phyloP scores from a whole-genome alignment of 2,329 filamentous ascomycete species.

The Diplodia intermedia region DNA sequence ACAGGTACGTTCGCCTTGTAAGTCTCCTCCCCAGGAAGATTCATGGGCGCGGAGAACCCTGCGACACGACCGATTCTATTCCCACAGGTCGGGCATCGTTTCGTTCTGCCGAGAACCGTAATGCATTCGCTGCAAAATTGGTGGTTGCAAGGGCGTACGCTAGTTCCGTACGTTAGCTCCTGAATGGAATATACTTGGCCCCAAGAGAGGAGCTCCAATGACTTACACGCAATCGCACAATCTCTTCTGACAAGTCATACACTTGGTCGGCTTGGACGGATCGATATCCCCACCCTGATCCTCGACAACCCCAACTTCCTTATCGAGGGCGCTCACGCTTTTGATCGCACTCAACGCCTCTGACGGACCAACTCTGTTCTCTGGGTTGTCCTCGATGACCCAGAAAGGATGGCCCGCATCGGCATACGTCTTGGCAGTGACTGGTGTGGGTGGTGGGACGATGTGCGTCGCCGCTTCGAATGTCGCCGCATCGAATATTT shows the following conservation, averaged over 20 bases:
- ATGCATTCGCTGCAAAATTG: background rate
- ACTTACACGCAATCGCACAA: background rate
- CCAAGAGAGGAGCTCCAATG: too few species aligned
- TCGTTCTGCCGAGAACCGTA: too few species aligned
- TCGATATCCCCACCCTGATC: background rate
- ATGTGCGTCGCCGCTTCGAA: background rate
- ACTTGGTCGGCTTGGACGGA: background rate
- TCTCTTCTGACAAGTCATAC: background rate
- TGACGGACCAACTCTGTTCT: background rate
- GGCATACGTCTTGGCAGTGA: background rate
- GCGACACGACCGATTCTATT: background rate
- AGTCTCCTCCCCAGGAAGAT: background rate
- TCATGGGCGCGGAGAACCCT: background rate
- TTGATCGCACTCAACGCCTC: background rate
- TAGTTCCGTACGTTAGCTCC: background rate
- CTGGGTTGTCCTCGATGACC: background rate
- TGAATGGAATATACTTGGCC: too few species aligned
- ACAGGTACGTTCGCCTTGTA: background rate
- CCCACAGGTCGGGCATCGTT: background rate
- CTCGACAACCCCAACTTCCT: background rate
- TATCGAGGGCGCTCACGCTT: background rate
- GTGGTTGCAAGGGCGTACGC: conserved; percentile 1
- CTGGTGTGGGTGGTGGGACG: background rate
- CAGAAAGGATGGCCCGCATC: background rate
- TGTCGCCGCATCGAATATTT: background rate